These are phyloP conservation scores for Dictyostelium discoideum DNA, from an alignment of 78 protist species.

Conservation along the genomic window DNA sequence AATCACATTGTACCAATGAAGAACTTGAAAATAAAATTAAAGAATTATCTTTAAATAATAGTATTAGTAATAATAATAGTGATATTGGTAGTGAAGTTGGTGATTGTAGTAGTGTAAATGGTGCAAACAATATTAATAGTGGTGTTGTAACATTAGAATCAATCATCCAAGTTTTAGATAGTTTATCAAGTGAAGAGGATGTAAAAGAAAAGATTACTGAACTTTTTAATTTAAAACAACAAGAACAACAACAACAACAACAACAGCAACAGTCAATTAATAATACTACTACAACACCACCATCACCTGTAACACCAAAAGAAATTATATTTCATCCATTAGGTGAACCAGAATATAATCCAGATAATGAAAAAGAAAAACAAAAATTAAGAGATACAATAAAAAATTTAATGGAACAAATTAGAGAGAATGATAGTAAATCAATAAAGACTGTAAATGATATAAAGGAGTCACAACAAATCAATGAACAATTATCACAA, in stretches of 20 bases:
- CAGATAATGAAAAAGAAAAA: constrained; percentile 58
- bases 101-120: not conserved
- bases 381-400: constrained; percentile 53
- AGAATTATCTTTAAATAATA: not conserved
- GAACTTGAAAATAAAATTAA: constrained; percentile 35
- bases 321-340: constrained; percentile 65
- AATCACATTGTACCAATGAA: constrained; percentile 38
- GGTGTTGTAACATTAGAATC: constrained; percentile 5
- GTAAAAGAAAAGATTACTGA: not conserved
- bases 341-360: constrained; percentile 52
- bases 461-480: not conserved
- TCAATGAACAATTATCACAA: not conserved
- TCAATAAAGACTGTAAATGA: not conserved
- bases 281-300: not conserved
- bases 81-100: not conserved
- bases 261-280: not conserved
- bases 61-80: not conserved
- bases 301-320: constrained; percentile 18
- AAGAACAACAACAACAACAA: not conserved
- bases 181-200: not conserved
- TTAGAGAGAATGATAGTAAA: constrained; percentile 34
- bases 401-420: constrained; percentile 67
- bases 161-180: not conserved
- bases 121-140: not conserved
- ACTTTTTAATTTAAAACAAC: not conserved